Base-by-base conservation (phyloP, 192 early-diverging fungal genomes). In the Backusella mclennaniae region DNA sequence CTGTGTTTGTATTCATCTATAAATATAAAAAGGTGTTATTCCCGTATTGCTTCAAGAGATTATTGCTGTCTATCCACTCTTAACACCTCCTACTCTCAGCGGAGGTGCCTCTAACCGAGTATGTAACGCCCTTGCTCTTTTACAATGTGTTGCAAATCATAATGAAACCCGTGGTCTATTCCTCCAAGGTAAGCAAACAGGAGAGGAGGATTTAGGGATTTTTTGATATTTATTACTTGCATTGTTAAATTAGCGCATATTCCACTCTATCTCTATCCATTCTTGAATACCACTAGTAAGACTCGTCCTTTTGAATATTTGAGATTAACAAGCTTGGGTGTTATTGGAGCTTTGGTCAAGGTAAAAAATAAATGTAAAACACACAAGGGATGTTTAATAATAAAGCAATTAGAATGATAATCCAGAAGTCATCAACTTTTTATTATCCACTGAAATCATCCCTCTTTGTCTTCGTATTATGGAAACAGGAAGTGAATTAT, bases 401-500 rank as follows among this genome's bases (percentile, higher is more conserved):
- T 14, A 44, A 17, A 14, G 15, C 42, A 44, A 17, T 44, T 49
- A 69, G 91, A 96, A 97, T 75, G 97, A 99, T 85, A 97, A 93
- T 82, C 91, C 94, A 49, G 97, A 99, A 67, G 96, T 98, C 6
- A 98, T 97, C 82, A 92, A 88, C 35, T 99, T 98, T 79, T 87
- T 99, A 69, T 86, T 99, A 6, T 94, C 93, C n/a, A 98, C 97
- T 36, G 97, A 99, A 86, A 98, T 99, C 75, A 93, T 99, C 74
- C 97, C 97, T 2, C 90, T 99, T 26, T 98, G 96, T 80, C 85
- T 99, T 23, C 92, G 97, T 73, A 98, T 99, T 77, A 97, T 99
- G 96, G 97, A 99, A 77, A 96, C 94, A 74, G 97, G 97, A 41
- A 93, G 90, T 77, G 97, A 99, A 80, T 90, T 98, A 39, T 97